phyloP scores from a whole-genome alignment of 257 asterid genomes.

The Ocimum tenuiflorum region DNA sequence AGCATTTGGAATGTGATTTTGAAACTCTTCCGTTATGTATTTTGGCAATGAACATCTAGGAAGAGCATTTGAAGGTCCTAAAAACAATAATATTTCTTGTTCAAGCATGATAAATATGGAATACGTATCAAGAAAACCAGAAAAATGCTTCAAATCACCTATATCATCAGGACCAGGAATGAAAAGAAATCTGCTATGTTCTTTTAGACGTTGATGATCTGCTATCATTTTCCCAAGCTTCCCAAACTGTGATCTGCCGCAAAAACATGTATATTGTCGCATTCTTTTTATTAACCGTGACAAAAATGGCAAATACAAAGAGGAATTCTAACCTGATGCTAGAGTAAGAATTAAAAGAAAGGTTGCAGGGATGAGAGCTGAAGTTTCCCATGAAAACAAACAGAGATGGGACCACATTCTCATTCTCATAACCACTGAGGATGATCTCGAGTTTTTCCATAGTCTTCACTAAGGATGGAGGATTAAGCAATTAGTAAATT shows the following conservation, averaged over 20 bases:
- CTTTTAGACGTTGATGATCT: slow-evolving; percentile 62
- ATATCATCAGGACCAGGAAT: slow-evolving; percentile 97
- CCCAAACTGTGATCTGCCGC: slow-evolving; percentile 70
- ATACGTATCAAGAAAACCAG: slow-evolving; percentile 13
- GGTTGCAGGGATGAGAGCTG: slow-evolving; percentile 85
- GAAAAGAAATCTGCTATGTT: slow-evolving; percentile 71
- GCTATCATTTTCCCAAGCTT: slow-evolving; percentile 83
- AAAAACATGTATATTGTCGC: slow-evolving; percentile 12
- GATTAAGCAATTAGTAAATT: slow-evolving; percentile 35
- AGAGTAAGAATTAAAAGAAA: slow-evolving; percentile 74
- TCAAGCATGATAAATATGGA: slow-evolving; percentile 4
- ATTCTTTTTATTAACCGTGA: slow-evolving; percentile 10
- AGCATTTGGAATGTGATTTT: slow-evolving; percentile 60
- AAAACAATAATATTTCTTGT: slow-evolving; percentile 6
- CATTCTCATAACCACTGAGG: slow-evolving; percentile 75
- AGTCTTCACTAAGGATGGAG: slow-evolving; percentile 67
- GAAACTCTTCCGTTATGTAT: slow-evolving; percentile 78
- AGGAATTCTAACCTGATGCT: slow-evolving; percentile 55
- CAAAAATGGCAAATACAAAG: slow-evolving; percentile 19
- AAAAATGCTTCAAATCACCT: slow-evolving; percentile 43
- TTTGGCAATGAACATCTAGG: slow-evolving; percentile 82
- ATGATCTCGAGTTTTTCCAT: slow-evolving; percentile 71
- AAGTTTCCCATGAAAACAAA: slow-evolving; percentile 97
- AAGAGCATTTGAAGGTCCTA: slow-evolving; percentile 83
- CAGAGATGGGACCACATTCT: slow-evolving; percentile 74